phyloP scores from a whole-genome alignment of 768 basidiomycete genomes.

The Podaxis rugospora region DNA sequence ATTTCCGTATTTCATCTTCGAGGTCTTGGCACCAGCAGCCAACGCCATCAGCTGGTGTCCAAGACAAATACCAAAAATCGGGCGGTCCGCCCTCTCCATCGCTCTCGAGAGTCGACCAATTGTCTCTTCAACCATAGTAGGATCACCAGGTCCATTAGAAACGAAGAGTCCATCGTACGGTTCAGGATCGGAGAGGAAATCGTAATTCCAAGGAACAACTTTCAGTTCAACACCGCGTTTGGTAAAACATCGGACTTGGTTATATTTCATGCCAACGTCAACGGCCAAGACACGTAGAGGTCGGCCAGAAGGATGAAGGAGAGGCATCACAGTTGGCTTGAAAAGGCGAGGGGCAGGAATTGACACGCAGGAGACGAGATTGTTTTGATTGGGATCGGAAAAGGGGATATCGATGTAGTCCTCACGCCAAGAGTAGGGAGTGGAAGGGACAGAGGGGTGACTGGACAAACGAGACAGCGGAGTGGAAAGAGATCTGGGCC shows the following conservation, averaged over 20 bases:
- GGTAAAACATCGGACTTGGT: slow-evolving; percentile 96
- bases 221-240: slow-evolving; percentile 92
- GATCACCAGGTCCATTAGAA: slow-evolving; percentile 98
- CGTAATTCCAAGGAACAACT: slow-evolving; percentile 96
- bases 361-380: slow-evolving; percentile 91
- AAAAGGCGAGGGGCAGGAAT: slow-evolving; percentile 63
- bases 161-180: slow-evolving; percentile 94
- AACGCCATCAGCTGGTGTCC: slow-evolving; percentile 96
- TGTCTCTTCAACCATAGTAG: slow-evolving; percentile 74
- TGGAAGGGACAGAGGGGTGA: slow-evolving; percentile 49
- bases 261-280: slow-evolving; percentile 99
- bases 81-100: slow-evolving; percentile 69
- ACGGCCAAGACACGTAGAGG: slow-evolving; percentile 81
- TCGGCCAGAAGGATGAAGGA: slow-evolving; percentile 74
- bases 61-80: slow-evolving; percentile 98
- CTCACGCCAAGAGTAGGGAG: slow-evolving; percentile 67
- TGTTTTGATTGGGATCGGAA: slow-evolving; percentile 81
- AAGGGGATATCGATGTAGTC: slow-evolving; percentile 82
- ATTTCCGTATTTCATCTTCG: slow-evolving; percentile 99
- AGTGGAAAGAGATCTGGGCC: slow-evolving; percentile 25
- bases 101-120: slow-evolving; percentile 62
- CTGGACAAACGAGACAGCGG: slow-evolving; percentile 18
- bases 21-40: slow-evolving; percentile 89
- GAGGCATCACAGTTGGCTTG: slow-evolving; percentile 50
- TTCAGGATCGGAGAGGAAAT: slow-evolving; percentile 74